Base-by-base conservation (phyloP, 305 asterid species). In the Lippia alba region DNA sequence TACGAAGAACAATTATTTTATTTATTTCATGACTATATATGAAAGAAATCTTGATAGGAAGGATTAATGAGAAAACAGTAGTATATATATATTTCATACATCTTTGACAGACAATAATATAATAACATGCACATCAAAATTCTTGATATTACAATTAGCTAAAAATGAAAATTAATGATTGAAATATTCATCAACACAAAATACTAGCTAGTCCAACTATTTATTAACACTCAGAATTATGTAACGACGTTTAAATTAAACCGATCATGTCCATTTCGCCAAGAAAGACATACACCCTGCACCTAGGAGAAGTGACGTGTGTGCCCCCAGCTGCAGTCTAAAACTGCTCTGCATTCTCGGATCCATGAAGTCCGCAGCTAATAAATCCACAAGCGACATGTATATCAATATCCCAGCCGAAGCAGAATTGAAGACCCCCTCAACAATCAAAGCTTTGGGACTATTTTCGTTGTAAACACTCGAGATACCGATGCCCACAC, bases 341-440 rank as follows among this genome's bases (percentile, higher is more conserved):
- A 79, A 61, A 51, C 80, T 87, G 77, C 69, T 75, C 45, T 87
- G 94, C 90, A 90, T 79, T 77, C 83, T 86, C 5, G 94, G 89
- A 18, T 83, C 84, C 94, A 78, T 86, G 69, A 90, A 90, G 78
- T 90, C 96, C 36, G 89, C 86, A 49, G 96, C 96, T 19, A 89
- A 65, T 12, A 89, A 60, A 78, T 89, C 96, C 30, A 89, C 96
- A 0, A 89, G 86, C 7, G 96, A 83, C 92, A 87, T 87, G 82
- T 89, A 89, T 9, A 89, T 73, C 80, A 90, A 65, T 16, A 87
- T 87, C 64, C 94, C 96, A 1, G 96, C 83, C 12, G 96, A 86
- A 14, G 91, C 92, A 0, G 94, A 81, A 44, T 83, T 81, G 61
- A 90, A 69, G 0, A 79, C 67, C 56, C 96, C 94, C 71, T 87